Base-by-base conservation (phyloP, 1,139 yeast genomes). In the Pichia kudriavzevii region DNA sequence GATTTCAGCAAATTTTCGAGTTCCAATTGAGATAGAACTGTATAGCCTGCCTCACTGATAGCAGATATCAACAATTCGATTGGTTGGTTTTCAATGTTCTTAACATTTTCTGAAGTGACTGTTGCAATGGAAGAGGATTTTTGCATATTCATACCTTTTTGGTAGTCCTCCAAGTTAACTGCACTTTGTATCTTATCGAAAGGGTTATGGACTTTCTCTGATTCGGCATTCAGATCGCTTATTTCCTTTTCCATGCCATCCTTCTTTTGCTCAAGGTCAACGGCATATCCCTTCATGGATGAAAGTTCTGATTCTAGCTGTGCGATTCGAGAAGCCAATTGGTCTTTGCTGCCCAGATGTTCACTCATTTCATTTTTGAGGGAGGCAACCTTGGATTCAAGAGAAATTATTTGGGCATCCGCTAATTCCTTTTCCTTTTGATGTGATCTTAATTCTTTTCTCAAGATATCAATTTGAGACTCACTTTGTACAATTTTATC, bases 11-110 rank as follows among this genome's bases (percentile, higher is more conserved):
- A 26, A 5, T 34, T 14, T 15, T 48, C 47, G 34, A 45, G 50
- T 25, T 52, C 55, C 7, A 36, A 31, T 12, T 26, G 26, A 3
- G 50, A 42, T 11, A 53, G n/a, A 21, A 50, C 41, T n/a, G 39
- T 42, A 26, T 47, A 49, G 5, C 56, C 57, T 15, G 32, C 34
- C 9, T 33, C 34, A 12, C 39, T 28, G 31, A 48, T 36, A 22
- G 42, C 39, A 7, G 42, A 22, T 12, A 42, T 39, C 15, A 52
- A 38, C 17, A 31, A 38, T 6, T 45, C 48, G 9, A 50, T 22
- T 7, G 34, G 28, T 26, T 36, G 32, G 2, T 22, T 27, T 4
- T 52, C 32, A 2, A 46, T 36, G n/a, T 43, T 34, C 22, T 40
- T 31, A 19, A 36, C 21, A 17, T 38, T 40, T 7, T 34, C 31